A percentile compares a stretch with the other conserved stretches of the same genome.
Conservation (phyloP, 2,329 filamentous ascomycete species). For the Acarospora socialis region DNA sequence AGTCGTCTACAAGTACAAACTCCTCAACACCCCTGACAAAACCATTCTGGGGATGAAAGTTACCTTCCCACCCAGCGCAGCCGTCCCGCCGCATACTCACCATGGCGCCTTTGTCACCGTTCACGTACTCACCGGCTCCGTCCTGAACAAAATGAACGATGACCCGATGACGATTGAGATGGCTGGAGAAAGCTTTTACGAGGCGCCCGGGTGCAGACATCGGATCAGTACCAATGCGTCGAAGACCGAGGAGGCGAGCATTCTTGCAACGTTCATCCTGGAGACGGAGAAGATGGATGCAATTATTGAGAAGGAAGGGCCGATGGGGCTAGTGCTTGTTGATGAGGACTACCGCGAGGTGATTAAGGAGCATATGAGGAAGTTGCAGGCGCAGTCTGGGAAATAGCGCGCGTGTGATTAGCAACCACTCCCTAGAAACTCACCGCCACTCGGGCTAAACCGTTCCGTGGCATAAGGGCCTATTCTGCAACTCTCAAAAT, state of each 20-base stretch:
- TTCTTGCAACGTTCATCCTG: slow-evolving; percentile 8
- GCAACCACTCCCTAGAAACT: no score
- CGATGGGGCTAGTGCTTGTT: no score
- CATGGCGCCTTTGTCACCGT: slow-evolving; percentile 11
- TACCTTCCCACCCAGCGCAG: slow-evolving; percentile 8
- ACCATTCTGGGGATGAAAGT: slow-evolving; percentile 10
- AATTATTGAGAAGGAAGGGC: no score
- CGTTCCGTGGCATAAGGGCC: no score
- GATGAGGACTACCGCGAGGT: neutral
- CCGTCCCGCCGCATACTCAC: slow-evolving; percentile 14
- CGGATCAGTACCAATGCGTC: slow-evolving; percentile 8
- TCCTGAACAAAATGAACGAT: slow-evolving; percentile 14
- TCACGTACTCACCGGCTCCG: slow-evolving; percentile 6
- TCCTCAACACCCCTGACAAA: slow-evolving; percentile 10
- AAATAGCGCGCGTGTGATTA: no score
- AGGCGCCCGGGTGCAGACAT: slow-evolving; percentile 14
- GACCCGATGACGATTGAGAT: slow-evolving; percentile 4
- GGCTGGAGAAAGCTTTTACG: slow-evolving; percentile 11
- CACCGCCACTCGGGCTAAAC: no score
- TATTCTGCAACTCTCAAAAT: no score
- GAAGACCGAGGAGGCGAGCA: slow-evolving; percentile 6
- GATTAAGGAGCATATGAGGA: neutral
- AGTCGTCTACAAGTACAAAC: slow-evolving; percentile 3
- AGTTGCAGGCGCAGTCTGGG: neutral
- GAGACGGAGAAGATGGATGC: slow-evolving; percentile 8